phyloP scores from a whole-genome alignment of 208 protist genomes.

The Trypanosoma lewisi region DNA sequence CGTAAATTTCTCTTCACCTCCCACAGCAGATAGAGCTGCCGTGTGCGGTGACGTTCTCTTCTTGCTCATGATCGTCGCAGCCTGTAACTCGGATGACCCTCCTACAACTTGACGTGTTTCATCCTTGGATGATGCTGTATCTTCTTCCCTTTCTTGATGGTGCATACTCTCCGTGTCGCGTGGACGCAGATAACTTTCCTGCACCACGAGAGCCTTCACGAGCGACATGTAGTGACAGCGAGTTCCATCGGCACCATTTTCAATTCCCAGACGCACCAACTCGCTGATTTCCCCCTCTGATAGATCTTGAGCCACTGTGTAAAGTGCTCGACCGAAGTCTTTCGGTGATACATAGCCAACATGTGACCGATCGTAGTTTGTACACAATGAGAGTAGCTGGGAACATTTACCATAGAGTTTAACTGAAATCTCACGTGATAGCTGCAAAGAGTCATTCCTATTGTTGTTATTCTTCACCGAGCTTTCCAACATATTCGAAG shows the following conservation, averaged over 20 bases:
- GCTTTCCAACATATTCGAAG: background rate
- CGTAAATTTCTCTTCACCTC: background rate
- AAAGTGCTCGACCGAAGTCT: constrained; percentile 23
- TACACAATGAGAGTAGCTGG: constrained; percentile 28
- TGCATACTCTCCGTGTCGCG: background rate
- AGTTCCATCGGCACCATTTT: background rate
- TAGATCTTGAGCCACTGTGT: constrained; percentile 20
- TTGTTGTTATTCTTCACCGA: background rate
- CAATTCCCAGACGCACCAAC: constrained; percentile 12
- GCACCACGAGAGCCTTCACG: constrained; percentile 22
- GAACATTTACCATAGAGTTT: constrained; percentile 28
- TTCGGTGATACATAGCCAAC: constrained; percentile 17
- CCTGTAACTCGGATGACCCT: background rate
- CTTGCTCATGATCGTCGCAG: too few species aligned
- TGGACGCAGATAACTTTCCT: constrained; percentile 21
- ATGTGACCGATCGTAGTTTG: constrained; percentile 24
- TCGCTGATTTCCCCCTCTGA: constrained; percentile 24
- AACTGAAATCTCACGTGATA: constrained; percentile 7
- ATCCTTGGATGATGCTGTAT: background rate
- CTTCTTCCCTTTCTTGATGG: too few species aligned
- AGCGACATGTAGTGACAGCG: constrained; percentile 26
- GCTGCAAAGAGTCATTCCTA: background rate
- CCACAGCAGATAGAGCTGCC: background rate
- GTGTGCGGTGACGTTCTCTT: background rate
- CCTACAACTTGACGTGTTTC: background rate